Evolutionary conservation across 2,329 filamentous ascomycete genomes (phyloP).

Genomic region (Fusarium scirpi): DNA sequence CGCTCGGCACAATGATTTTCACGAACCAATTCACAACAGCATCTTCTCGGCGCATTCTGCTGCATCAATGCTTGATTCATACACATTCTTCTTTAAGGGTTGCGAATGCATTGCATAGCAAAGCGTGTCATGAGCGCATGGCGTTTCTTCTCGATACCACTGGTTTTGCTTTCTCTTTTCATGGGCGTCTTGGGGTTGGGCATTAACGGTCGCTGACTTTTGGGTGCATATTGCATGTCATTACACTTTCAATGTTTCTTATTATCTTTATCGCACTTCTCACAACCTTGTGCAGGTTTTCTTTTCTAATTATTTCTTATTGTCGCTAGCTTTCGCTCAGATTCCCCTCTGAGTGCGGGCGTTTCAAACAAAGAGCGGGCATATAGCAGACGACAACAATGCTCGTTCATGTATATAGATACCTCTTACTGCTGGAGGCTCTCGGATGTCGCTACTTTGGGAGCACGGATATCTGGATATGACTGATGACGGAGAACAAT

Average conservation of each 20-base stretch:
- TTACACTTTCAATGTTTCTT: slow-evolving; percentile 37
- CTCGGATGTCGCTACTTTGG: slow-evolving; percentile 30
- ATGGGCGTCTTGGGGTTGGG: slow-evolving; percentile 45
- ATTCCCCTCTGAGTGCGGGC: not conserved
- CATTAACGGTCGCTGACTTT: slow-evolving; percentile 44
- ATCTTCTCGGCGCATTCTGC: slow-evolving; percentile 45
- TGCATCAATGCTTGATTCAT: slow-evolving; percentile 49
- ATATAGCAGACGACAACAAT: slow-evolving; percentile 38
- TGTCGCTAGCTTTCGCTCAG: slow-evolving; percentile 20
- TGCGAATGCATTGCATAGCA: slow-evolving; percentile 57
- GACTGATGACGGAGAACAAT: slow-evolving; percentile 44
- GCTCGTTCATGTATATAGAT: slow-evolving; percentile 45
- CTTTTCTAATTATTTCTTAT: slow-evolving; percentile 43
- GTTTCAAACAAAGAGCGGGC: slow-evolving; percentile 16
- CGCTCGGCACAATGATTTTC: slow-evolving; percentile 24
- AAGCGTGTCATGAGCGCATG: slow-evolving; percentile 56
- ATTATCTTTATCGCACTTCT: slow-evolving; percentile 24
- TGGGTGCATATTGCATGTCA: slow-evolving; percentile 41
- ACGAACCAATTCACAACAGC: slow-evolving; percentile 39
- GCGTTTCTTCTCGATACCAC: slow-evolving; percentile 61
- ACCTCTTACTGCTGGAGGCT: slow-evolving; percentile 39
- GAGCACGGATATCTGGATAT: slow-evolving; percentile 43
- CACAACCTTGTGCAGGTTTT: slow-evolving; percentile 31
- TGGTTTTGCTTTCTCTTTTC: slow-evolving; percentile 49
- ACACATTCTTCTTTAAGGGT: slow-evolving; percentile 48